Conservation (phyloP, 805 yeast species). For the Saccharomycopsis schoenii region DNA sequence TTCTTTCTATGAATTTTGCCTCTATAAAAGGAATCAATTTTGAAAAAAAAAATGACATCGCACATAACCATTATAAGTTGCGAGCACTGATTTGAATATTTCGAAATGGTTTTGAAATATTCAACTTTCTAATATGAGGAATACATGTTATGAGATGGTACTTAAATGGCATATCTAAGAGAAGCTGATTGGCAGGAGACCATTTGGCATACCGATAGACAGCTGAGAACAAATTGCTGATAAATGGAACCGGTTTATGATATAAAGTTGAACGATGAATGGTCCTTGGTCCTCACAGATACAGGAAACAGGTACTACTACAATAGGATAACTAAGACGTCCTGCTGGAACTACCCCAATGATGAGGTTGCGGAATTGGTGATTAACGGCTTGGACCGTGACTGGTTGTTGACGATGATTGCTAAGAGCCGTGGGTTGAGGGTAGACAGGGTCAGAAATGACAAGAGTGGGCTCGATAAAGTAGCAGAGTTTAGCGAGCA, state of each 20-base stretch:
- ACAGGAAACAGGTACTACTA: slow-evolving; percentile 35
- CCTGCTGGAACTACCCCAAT: slow-evolving; percentile 28
- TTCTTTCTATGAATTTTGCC: background rate
- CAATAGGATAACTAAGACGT: slow-evolving; percentile 23
- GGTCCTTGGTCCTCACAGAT: slow-evolving; percentile 34
- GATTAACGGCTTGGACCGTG: slow-evolving; percentile 14
- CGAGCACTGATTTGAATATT: background rate
- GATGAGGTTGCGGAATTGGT: slow-evolving; percentile 18
- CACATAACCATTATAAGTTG: background rate
- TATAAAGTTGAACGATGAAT: slow-evolving; percentile 20
- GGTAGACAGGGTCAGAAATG: slow-evolving; percentile 5
- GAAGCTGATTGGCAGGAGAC: background rate
- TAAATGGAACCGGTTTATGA: slow-evolving; percentile 11
- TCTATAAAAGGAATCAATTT: background rate
- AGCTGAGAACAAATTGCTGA: background rate
- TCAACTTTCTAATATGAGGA: no score
- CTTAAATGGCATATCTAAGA: no score
- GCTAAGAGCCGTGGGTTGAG: slow-evolving; percentile 32
- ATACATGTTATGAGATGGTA: background rate
- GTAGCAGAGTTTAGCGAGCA: no score
- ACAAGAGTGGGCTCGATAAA: background rate
- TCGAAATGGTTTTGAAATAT: no score
- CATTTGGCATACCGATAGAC: no score
- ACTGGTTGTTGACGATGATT: slow-evolving; percentile 24
- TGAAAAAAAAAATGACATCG: background rate